Percentiles rank a stretch among this genome's conserved stretches.
These are phyloP conservation scores for Fusarium domesticum DNA, from an alignment of 2,329 filamentous ascomycete species.

Conservation along the genomic window DNA sequence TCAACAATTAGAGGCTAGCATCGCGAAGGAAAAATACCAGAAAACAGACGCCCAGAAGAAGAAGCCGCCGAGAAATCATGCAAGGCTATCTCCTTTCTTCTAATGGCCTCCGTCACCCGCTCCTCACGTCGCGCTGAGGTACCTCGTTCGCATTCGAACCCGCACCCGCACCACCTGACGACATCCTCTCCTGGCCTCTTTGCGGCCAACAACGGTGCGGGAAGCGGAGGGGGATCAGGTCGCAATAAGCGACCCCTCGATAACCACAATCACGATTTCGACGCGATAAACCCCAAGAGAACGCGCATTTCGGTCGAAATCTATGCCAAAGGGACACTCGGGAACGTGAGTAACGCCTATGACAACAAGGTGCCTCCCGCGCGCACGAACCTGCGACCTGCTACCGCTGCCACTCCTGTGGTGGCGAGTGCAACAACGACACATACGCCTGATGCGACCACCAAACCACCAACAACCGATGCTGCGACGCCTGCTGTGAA, in stretches of 20 bases:
- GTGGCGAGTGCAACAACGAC: constrained; percentile 17
- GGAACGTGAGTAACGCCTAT: constrained; percentile 22
- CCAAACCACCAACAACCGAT: constrained; percentile 15
- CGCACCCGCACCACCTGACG: constrained; percentile 33
- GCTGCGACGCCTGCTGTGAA: constrained; percentile 18
- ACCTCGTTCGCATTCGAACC: constrained; percentile 38
- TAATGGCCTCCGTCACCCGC: constrained; percentile 53
- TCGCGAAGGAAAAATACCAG: constrained; percentile 26
- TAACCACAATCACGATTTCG: constrained; percentile 42
- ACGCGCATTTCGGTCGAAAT: constrained; percentile 54
- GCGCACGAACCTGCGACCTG: constrained; percentile 22
- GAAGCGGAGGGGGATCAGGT: constrained; percentile 37
- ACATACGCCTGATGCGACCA: constrained; percentile 10
- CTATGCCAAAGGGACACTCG: constrained; percentile 32
- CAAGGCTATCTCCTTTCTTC: constrained; percentile 34
- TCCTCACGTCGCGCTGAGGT: constrained; percentile 50
- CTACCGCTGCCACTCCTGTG: constrained; percentile 17
- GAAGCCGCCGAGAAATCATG: constrained; percentile 34
- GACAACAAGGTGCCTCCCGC: constrained; percentile 28
- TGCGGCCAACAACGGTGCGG: constrained; percentile 35
- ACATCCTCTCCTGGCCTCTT: constrained; percentile 33
- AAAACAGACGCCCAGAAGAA: constrained; percentile 5
- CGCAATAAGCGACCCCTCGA: constrained; percentile 48
- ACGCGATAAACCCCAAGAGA: constrained; percentile 47
- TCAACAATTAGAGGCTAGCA: constrained; percentile 27